phyloP scores from a whole-genome alignment of 768 basidiomycete genomes.

The Mycena belliarum region DNA sequence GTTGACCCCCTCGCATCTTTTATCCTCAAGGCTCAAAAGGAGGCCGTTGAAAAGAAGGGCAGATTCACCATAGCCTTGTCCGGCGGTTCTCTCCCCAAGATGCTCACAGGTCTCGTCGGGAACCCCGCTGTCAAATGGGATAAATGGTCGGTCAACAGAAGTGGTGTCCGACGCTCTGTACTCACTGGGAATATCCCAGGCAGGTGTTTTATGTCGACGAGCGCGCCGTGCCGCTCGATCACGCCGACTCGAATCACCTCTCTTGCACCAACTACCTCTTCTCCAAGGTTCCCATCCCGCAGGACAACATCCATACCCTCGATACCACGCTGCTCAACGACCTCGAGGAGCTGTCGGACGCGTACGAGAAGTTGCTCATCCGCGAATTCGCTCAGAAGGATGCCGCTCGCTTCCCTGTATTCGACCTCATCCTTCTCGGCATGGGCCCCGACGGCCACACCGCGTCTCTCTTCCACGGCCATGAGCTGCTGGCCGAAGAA shows the following conservation, averaged over 20 bases:
- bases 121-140: conserved; percentile 82
- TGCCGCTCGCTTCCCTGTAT: conserved; percentile 93
- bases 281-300: conserved; percentile 79
- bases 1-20: conserved; percentile 73
- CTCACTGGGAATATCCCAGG: conserved; percentile 48
- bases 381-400: conserved; percentile 90
- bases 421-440: conserved; percentile 95
- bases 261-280: conserved; percentile 76
- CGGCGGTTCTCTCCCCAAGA: conserved; percentile 87
- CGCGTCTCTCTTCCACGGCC: conserved; percentile 95
- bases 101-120: conserved; percentile 70
- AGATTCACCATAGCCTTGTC: conserved; percentile 92
- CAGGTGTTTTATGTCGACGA: conserved; percentile 98
- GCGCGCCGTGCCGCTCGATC: conserved; percentile 89
- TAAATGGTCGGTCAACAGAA: conserved; percentile 69
- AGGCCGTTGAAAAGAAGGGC: conserved; percentile 85
- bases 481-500: conserved; percentile 76
- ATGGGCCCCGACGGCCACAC: conserved; percentile 99
- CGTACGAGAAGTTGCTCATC: conserved; percentile 84
- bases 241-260: conserved; percentile 89
- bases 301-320: conserved; percentile 79
- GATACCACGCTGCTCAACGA: conserved; percentile 66
- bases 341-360: conserved; percentile 78
- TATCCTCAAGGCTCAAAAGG: conserved; percentile 84
- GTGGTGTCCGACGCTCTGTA: background rate